Evolutionary conservation across 2,329 filamentous ascomycete species (phyloP).

Genomic region (Elsinoe ampelina): DNA sequence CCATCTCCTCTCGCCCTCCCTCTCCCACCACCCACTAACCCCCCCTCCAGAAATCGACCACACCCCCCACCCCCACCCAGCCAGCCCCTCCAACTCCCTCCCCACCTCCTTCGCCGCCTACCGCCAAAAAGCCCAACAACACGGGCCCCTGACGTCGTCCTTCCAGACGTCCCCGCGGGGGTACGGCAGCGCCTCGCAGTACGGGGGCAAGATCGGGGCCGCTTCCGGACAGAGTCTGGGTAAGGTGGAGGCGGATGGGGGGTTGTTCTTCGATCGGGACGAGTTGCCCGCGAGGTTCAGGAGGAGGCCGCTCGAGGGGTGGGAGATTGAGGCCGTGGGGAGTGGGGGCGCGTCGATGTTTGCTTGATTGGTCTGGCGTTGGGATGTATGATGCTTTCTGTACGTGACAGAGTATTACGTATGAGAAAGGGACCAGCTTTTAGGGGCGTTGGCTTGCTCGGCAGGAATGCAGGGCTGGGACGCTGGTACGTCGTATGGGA

Average conservation of each 20-base stretch:
- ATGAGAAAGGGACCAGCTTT: too few relatives aligned
- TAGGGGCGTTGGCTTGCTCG: too few relatives aligned
- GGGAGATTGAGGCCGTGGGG: slow-evolving; percentile 93
- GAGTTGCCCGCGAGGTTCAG: slow-evolving; percentile 82
- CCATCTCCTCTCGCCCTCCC: not conserved
- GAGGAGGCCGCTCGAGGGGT: slow-evolving; percentile 59
- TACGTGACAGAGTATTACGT: too few relatives aligned
- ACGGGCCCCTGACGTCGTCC: slow-evolving; percentile 52
- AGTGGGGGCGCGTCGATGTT: slow-evolving; percentile 72
- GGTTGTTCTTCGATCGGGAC: slow-evolving; percentile 77
- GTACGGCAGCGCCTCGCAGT: slow-evolving; percentile 18
- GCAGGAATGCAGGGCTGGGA: too few relatives aligned
- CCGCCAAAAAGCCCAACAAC: slow-evolving; percentile 68
- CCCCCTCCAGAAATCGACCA: slow-evolving; percentile 57
- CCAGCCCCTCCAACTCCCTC: slow-evolving; percentile 55
- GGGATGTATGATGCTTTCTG: too few relatives aligned
- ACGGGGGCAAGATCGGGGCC: slow-evolving; percentile 45
- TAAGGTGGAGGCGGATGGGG: slow-evolving; percentile 58
- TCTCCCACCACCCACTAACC: slow-evolving; percentile 14
- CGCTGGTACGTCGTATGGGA: too few relatives aligned
- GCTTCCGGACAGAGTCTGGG: slow-evolving; percentile 62
- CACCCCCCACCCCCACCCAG: slow-evolving; percentile 63
- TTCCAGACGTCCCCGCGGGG: slow-evolving; percentile 16
- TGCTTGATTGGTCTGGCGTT: too few relatives aligned
- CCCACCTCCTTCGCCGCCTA: slow-evolving; percentile 66